A percentile compares a stretch with the other conserved stretches of the same genome.
phyloP scores from a whole-genome alignment of 2,329 filamentous ascomycete species.

The Fusarium pininemorale region DNA sequence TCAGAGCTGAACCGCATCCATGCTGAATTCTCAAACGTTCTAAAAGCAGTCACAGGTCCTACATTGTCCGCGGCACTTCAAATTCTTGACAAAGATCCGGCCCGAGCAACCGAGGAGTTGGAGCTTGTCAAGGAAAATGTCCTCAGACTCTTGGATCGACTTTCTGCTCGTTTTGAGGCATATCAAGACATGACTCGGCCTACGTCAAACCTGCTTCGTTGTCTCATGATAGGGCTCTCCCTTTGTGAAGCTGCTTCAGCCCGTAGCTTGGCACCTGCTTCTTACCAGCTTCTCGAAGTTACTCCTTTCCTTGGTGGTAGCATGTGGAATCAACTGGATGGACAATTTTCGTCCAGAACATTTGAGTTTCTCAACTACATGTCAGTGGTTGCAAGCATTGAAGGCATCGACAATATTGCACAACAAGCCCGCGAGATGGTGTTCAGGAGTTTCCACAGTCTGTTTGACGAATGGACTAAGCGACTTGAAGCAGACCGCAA shows the following conservation, averaged over 20 bases:
- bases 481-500: slow-evolving; percentile 80
- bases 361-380: slow-evolving; percentile 57
- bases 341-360: slow-evolving; percentile 36
- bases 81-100: slow-evolving; percentile 35
- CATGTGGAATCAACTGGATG: slow-evolving; percentile 41
- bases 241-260: slow-evolving; percentile 60
- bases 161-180: slow-evolving; percentile 74
- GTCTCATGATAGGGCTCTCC: slow-evolving; percentile 78
- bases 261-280: slow-evolving; percentile 52
- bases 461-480: slow-evolving; percentile 83
- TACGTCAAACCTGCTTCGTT: slow-evolving; percentile 80
- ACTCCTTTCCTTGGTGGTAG: slow-evolving; percentile 67
- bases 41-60: slow-evolving; percentile 68
- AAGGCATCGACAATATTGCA: slow-evolving; percentile 56
- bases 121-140: slow-evolving; percentile 66
- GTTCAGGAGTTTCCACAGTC: slow-evolving; percentile 73
- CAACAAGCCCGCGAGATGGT: slow-evolving; percentile 61
- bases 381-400: slow-evolving; percentile 53
- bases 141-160: slow-evolving; percentile 73
- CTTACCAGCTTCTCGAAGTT: slow-evolving; percentile 53
- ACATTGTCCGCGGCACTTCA: slow-evolving; percentile 52
- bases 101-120: slow-evolving; percentile 50
- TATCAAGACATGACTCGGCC: slow-evolving; percentile 89
- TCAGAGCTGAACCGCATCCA: slow-evolving; percentile 79
- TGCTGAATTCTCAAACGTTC: slow-evolving; percentile 81